These are phyloP conservation scores for Epichloe aotearoae DNA, from an alignment of 2,329 filamentous ascomycete species.

Conservation along the genomic window DNA sequence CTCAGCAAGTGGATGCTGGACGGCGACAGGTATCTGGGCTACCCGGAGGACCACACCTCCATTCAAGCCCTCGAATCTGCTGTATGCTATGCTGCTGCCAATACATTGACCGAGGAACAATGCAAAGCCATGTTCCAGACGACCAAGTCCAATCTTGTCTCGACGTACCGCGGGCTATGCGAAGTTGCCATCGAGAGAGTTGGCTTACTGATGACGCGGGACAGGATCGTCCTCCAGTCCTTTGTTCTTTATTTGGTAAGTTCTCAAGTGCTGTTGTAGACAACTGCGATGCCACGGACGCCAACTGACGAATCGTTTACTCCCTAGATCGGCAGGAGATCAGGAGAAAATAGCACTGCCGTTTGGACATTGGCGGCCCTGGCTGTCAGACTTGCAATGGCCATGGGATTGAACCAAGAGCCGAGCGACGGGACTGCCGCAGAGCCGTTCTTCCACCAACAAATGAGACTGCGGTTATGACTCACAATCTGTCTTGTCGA, in stretches of 20 bases:
- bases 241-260: slow-evolving; percentile 16
- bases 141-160: slow-evolving; percentile 7
- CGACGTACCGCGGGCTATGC: slow-evolving; percentile 6
- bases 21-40: slow-evolving; percentile 12
- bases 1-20: slow-evolving; percentile 9
- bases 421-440: not conserved
- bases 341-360: slow-evolving; percentile 3
- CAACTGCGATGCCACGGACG: not conserved
- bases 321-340: slow-evolving; percentile 3
- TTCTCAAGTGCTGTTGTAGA: not conserved
- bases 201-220: slow-evolving; percentile 12
- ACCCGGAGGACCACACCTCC: slow-evolving; percentile 8
- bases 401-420: slow-evolving; percentile 2
- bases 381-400: slow-evolving; percentile 6
- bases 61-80: slow-evolving; percentile 9
- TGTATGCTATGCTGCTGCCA: slow-evolving; percentile 13
- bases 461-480: slow-evolving; percentile 7
- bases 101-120: slow-evolving; percentile 13
- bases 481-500: slow-evolving; percentile 7
- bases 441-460: slow-evolving; percentile 7
- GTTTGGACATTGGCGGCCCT: slow-evolving; percentile 6
- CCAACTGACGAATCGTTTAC: not conserved
- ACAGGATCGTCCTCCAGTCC: slow-evolving; percentile 16
- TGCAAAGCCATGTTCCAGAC: slow-evolving; percentile 9
- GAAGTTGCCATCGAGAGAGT: slow-evolving; percentile 10